These are phyloP conservation scores for Taiozyma onychis DNA, from an alignment of 1,139 yeast genomes.

Conservation along the genomic window DNA sequence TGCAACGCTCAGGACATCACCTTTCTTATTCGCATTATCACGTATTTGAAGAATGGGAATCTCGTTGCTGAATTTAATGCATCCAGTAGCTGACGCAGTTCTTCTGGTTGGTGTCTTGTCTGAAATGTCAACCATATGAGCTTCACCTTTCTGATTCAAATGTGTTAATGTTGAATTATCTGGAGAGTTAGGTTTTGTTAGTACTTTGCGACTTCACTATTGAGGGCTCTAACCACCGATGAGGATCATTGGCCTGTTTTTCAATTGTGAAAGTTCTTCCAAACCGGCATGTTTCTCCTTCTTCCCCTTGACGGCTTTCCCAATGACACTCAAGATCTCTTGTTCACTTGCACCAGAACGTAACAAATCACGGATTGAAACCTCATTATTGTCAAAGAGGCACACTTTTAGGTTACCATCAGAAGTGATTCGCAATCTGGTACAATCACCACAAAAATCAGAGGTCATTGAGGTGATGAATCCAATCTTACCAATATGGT, in stretches of 20 bases:
- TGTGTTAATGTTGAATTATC: constrained; percentile 30
- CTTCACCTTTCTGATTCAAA: constrained; percentile 37
- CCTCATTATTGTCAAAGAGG: constrained; percentile 45
- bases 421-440: constrained; percentile 41
- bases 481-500: constrained; percentile 38
- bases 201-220: neutral
- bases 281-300: constrained; percentile 45
- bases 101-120: constrained; percentile 33
- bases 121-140: constrained; percentile 42
- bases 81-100: constrained; percentile 37
- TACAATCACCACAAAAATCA: constrained; percentile 44
- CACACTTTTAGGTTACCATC: constrained; percentile 50
- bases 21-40: constrained; percentile 37
- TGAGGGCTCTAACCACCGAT: constrained; percentile 40
- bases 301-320: constrained; percentile 37
- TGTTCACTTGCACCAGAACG: constrained; percentile 27
- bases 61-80: constrained; percentile 31
- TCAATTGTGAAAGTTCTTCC: constrained; percentile 36
- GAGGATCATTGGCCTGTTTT: constrained; percentile 48
- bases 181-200: neutral
- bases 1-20: constrained; percentile 43
- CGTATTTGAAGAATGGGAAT: constrained; percentile 28
- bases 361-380: constrained; percentile 38
- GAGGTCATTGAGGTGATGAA: constrained; percentile 49
- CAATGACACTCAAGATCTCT: constrained; percentile 34